These are phyloP conservation scores for Aspergillus eucalypticola DNA, from an alignment of 2,329 filamentous ascomycete species.

Conservation along the genomic window DNA sequence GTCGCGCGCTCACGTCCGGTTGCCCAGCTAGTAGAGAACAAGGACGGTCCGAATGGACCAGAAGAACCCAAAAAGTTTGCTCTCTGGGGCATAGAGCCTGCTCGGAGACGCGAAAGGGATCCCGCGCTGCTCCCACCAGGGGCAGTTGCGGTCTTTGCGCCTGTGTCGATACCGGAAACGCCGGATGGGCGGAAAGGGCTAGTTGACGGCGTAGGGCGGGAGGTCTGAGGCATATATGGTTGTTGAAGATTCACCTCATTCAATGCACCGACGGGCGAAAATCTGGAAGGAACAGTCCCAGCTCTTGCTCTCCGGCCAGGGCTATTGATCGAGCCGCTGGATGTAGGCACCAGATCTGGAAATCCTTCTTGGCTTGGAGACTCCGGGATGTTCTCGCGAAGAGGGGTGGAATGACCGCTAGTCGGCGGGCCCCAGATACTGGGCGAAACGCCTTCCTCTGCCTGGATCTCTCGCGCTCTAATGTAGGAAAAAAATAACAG, in stretches of 20 bases:
- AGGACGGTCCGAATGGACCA: slow-evolving; percentile 78
- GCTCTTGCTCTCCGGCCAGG: slow-evolving; percentile 80
- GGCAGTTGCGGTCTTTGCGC: slow-evolving; percentile 40
- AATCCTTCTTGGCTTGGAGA: slow-evolving; percentile 91
- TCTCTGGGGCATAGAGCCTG: slow-evolving; percentile 91
- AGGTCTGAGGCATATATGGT: slow-evolving; percentile 70
- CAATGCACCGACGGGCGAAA: slow-evolving; percentile 72
- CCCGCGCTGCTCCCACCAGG: slow-evolving; percentile 64
- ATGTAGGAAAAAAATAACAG: neutral
- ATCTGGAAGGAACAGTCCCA: slow-evolving; percentile 92
- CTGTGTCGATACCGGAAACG: slow-evolving; percentile 42
- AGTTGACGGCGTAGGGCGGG: slow-evolving; percentile 80
- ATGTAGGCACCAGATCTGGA: slow-evolving; percentile 77
- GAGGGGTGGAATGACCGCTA: slow-evolving; percentile 91
- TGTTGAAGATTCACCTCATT: slow-evolving; percentile 59
- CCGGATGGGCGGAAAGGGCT: slow-evolving; percentile 76
- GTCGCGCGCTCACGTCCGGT: slow-evolving; percentile 77
- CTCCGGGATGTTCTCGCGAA: slow-evolving; percentile 96
- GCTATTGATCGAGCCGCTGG: slow-evolving; percentile 63
- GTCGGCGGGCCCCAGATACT: slow-evolving; percentile 91
- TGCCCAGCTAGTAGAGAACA: slow-evolving; percentile 87
- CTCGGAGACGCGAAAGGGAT: slow-evolving; percentile 79
- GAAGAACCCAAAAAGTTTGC: slow-evolving; percentile 64
- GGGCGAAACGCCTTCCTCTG: slow-evolving; percentile 83
- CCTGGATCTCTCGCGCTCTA: slow-evolving; percentile 94